A percentile compares a stretch with the other conserved stretches of the same genome.
Conservation (phyloP, 1,139 yeast genomes). For the Suhomyces bolitotheri region DNA sequence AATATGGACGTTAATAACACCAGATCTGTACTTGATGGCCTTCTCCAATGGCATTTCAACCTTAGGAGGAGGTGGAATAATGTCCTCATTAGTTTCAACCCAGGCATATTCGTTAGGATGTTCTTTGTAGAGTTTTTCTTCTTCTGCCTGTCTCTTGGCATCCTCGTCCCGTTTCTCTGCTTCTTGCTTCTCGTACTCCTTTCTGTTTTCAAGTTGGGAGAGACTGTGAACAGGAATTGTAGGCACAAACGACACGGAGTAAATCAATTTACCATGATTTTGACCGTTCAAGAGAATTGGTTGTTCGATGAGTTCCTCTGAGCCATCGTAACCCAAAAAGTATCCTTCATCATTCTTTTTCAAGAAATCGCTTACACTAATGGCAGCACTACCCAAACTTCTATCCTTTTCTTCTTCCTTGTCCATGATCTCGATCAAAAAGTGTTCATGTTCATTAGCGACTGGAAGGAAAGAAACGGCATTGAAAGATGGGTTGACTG, state of each 20-base stretch:
- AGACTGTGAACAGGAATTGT: conserved; percentile 61
- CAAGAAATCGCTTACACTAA: conserved; percentile 52
- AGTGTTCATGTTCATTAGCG: conserved; percentile 59
- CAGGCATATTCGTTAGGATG: conserved; percentile 66
- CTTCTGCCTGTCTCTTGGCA: conserved; percentile 33
- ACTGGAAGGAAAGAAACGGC: conserved; percentile 63
- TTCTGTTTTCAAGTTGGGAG: conserved; percentile 47
- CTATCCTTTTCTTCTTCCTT: conserved; percentile 68
- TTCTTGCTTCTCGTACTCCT: conserved; percentile 33
- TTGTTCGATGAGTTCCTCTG: conserved; percentile 45
- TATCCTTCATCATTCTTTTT: conserved; percentile 46
- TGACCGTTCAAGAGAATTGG: conserved; percentile 46
- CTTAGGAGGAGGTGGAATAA: conserved; percentile 44
- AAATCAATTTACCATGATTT: conserved; percentile 51
- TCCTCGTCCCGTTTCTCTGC: conserved; percentile 38
- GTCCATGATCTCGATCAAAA: conserved; percentile 62
- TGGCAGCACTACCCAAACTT: conserved; percentile 57
- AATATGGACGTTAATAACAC: conserved; percentile 58
- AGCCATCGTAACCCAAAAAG: conserved; percentile 54
- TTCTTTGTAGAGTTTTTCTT: conserved; percentile 53
- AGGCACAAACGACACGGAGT: conserved; percentile 65
- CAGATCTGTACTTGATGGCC: conserved; percentile 57
- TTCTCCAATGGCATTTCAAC: conserved; percentile 54
- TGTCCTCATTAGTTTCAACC: conserved; percentile 54
- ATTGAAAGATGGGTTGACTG: conserved; percentile 57